These are phyloP conservation scores for Diaporthe vaccinii DNA, from an alignment of 2,329 filamentous ascomycete species.

Conservation along the genomic window DNA sequence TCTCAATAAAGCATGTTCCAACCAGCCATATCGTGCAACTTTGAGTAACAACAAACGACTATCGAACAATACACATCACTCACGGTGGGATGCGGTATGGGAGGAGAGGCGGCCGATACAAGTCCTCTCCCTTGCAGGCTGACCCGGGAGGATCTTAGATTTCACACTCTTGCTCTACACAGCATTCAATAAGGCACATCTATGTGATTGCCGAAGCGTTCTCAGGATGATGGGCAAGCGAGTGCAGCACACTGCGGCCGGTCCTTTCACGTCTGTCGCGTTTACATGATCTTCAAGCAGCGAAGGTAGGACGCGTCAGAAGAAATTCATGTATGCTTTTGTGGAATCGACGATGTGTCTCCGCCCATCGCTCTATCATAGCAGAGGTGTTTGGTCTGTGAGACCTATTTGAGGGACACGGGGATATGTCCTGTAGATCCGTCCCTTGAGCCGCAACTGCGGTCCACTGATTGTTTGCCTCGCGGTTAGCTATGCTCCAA, in stretches of 20 bases:
- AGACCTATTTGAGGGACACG: background rate
- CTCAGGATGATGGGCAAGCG: background rate
- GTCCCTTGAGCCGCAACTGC: background rate
- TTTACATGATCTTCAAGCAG: background rate
- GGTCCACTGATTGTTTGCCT: background rate
- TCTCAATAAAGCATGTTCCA: background rate
- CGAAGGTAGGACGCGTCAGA: background rate
- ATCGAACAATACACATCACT: too few species aligned
- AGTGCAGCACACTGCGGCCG: background rate
- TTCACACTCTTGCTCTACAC: too few species aligned
- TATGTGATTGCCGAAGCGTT: background rate
- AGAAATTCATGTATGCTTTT: constrained; percentile 27
- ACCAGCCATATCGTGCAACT: too few species aligned
- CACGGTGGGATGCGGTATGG: too few species aligned
- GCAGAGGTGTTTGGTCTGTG: constrained; percentile 8
- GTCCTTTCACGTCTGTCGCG: background rate
- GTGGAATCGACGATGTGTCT: background rate
- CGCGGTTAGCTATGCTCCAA: constrained; percentile 2
- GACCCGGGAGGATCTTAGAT: too few species aligned
- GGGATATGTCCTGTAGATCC: constrained; percentile 25
- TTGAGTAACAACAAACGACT: too few species aligned
- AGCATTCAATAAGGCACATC: too few species aligned
- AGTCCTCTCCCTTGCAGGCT: too few species aligned
- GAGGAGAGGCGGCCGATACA: too few species aligned
- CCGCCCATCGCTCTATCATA: constrained; percentile 13